Base-by-base conservation (phyloP, 371 early-diverging fungal species). In the Apophysomyces variabilis region DNA sequence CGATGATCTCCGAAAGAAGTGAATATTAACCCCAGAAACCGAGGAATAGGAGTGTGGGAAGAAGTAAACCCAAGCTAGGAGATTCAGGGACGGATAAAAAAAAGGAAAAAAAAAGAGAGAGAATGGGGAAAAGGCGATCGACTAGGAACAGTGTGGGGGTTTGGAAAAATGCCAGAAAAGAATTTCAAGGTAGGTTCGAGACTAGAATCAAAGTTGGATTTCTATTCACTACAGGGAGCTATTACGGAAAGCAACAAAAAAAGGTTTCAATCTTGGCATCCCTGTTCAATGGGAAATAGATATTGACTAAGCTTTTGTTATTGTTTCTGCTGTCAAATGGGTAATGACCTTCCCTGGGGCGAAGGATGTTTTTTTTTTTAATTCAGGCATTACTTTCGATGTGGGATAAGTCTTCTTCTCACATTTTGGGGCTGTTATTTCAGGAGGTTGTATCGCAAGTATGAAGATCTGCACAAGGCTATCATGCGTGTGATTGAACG, bases 401-500 rank as follows among this genome's bases (percentile, higher is more conserved):
- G 46, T 45, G 57, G 57, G 57, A 57, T 57, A 36, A 32, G 11
- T 59, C 36, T 59, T 59, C 46, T 45, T 45, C 16, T 45, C 46
- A n/a, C 7, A 45, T 18, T 59, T 59, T 59, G 59, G 59, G 59
- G 38, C 13, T 45, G 46, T 5, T 59, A 38, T 32, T 59, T 61
- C 26, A 61, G 61, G 61, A 61, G 44, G 13, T 45, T 14, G 32
- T 43, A 61, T 61, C 47, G 44, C 38, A 61, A 61, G 41, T 61
- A 45, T 61, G 43, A 61, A 18, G 61, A 61, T 61, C 61, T 61
- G 26, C 61, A 61, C 12, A 12, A 38, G 61, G 26, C 38, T 61
- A 44, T 61, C 61, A 44, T 61, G 61, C 61, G 44, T 44, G 41
- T 21, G 18, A 44, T 61, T 14, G 61, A 26, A 26, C 12, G 12